These are phyloP conservation scores for Fusarium sp. DNA, from an alignment of 2,329 filamentous ascomycete genomes.

Conservation along the genomic window DNA sequence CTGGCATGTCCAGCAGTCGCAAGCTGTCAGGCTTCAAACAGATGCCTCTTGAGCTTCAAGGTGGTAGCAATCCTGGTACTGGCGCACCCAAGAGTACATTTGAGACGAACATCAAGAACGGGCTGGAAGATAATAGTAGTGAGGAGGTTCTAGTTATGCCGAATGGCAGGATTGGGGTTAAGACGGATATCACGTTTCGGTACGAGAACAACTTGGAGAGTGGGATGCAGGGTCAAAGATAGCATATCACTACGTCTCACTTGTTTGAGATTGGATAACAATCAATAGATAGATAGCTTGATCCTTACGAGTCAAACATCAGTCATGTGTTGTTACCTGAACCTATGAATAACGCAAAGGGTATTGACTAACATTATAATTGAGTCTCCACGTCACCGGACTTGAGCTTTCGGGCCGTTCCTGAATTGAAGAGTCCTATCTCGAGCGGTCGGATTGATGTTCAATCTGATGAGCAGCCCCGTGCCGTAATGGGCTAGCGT, in stretches of 20 bases:
- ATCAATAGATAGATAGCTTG: accelerated
- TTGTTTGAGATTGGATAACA: accelerated
- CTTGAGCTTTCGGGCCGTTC: not conserved
- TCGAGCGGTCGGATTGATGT: not conserved
- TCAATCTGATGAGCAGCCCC: too few relatives aligned
- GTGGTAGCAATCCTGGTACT: not conserved
- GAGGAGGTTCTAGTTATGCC: slow-evolving; percentile 22
- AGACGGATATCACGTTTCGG: slow-evolving; percentile 16
- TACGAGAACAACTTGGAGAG: slow-evolving; percentile 9
- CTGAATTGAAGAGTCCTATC: accelerated
- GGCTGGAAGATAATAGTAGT: slow-evolving; percentile 12
- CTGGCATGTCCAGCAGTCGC: slow-evolving; percentile 17
- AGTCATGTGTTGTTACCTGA: not conserved
- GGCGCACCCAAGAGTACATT: not conserved
- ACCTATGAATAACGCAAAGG: accelerated
- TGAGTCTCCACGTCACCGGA: not conserved
- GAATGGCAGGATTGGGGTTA: slow-evolving; percentile 13
- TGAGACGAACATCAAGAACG: slow-evolving; percentile 16
- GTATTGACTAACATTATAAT: not conserved
- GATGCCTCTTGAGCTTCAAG: slow-evolving; percentile 24
- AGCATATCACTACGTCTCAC: accelerated
- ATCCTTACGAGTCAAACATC: accelerated
- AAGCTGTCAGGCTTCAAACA: slow-evolving; percentile 30
- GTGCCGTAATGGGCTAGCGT: too few relatives aligned
- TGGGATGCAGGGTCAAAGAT: not conserved